These are phyloP conservation scores for Triticum timopheevii DNA, from an alignment of 176 grass and related monocot genomes.

Conservation along the genomic window DNA sequence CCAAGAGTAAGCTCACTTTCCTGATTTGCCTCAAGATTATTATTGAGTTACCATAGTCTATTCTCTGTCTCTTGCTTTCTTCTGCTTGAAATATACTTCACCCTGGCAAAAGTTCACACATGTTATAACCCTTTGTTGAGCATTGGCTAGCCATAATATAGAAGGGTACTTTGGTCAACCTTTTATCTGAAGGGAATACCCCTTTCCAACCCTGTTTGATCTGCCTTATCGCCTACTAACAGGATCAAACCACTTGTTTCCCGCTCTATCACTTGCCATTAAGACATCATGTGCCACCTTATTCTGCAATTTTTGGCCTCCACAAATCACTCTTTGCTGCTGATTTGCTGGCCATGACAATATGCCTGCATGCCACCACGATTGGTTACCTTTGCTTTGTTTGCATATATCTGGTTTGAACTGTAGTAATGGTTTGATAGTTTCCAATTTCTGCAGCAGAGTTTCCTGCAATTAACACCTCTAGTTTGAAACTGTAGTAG, in stretches of 20 bases:
- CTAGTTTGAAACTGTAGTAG: background rate
- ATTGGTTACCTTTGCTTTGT: background rate
- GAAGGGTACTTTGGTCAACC: background rate
- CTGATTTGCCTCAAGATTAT: slow-evolving; percentile 20
- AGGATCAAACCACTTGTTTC: background rate
- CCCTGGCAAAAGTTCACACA: background rate
- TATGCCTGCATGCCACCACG: background rate
- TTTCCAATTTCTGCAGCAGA: background rate
- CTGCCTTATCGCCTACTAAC: background rate
- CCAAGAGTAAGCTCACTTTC: slow-evolving; percentile 50
- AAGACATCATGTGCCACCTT: background rate
- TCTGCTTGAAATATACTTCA: background rate
- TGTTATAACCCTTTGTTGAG: background rate
- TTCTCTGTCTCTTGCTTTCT: background rate
- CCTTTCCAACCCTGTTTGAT: background rate
- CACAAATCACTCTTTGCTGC: background rate
- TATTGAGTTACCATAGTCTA: background rate
- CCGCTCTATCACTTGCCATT: background rate
- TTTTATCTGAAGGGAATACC: slow-evolving; percentile 1
- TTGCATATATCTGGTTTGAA: slow-evolving; percentile 6
- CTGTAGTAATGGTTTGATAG: background rate
- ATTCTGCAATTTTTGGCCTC: background rate
- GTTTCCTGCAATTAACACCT: background rate
- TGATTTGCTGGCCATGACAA: background rate
- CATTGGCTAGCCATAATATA: background rate